Evolutionary conservation across 345 rosid genomes (phyloP), one percentile per base, ranked within the genome.

Genomic region (Isatis tinctoria): DNA sequence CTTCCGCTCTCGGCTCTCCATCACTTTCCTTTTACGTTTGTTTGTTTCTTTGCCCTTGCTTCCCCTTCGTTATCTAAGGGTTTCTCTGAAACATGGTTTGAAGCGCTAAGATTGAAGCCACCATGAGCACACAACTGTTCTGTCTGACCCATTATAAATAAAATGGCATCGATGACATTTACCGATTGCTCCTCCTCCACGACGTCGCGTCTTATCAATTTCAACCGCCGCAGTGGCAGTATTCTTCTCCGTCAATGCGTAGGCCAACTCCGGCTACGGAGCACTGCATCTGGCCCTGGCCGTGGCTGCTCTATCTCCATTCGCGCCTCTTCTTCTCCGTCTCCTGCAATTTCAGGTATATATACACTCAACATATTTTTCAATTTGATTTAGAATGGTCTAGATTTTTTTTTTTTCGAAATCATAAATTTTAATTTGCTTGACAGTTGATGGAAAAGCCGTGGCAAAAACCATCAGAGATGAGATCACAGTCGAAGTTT

Each of bases 101-200:
- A 37, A 60, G 12, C 26, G 54, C 24, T 17, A 32, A 65, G 33
- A 36, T 39, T 30, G 33, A 24, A 65, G n/a, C n/a, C n/a, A n/a
- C n/a, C n/a, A n/a, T n/a, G n/a, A n/a, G 59, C 59, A 65, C 61
- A 40, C 51, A 22, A 10, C 35, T 57, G 24, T 56, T 65, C 37
- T 67, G 32, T 43, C 17, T 59, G 28, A 28, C 43, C 47, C 20
- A 58, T 41, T 3, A 17, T 36, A 65, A n/a, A n/a, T n/a, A n/a
- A 26, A 68, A 85, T 82, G 86, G 76, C n/a, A n/a, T n/a, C n/a
- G n/a, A n/a, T n/a, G n/a, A n/a, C n/a, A n/a, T n/a, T n/a, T n/a
- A n/a, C 84, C 0, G 86, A 87, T 49, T 78, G 70, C 41, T 84
- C 85, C 47, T 80, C 85, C 74, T 67, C 89, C 79, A 60, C 79